Evolutionary conservation across 345 rosid species (phyloP), one percentile per base, ranked within the genome.

Genomic region (Bruguiera sexangula): DNA sequence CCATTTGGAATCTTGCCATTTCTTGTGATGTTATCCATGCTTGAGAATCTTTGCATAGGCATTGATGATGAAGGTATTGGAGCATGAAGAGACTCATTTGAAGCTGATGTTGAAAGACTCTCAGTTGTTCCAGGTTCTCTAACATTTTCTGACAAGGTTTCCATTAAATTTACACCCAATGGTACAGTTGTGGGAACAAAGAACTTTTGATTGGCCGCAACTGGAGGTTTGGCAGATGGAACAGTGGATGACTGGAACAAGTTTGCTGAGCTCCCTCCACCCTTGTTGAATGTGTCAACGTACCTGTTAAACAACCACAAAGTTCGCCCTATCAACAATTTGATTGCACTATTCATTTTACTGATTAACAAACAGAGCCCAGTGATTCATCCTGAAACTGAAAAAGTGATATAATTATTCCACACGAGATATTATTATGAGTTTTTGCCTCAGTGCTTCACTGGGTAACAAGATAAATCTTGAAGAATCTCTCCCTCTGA

Each of bases 201-300:
- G 75, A 96, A 90, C 62, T 89, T 96, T 4, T 94, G 86, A 76
- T 86, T 89, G 60, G 91, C 81, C 65, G 88, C 78, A 26, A 75
- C 80, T 21, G 86, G 84, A 36, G 96, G 91, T 86, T 88, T 94
- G 63, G 82, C 86, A 21, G 90, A 73, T 67, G 93, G 86, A 64
- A 76, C 70, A 37, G 87, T 60, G 19, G 95, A 87, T 58, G 99
- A 86, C 74, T 85, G 92, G 78, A 85, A 92, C 56, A 71, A 62
- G 63, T 83, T 90, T 68, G 83, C 84, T 0, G 86, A 74, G 76
- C 64, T 82, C 67, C 79, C 86, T 69, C 84, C 81, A 22, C 92
- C 84, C 76, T 88, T 78, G 85, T 83, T 87, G 82, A 74, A 92
- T 72, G 97, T 90, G 82, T 89, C 97, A 46, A 89, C 97, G 57